A percentile compares a stretch with the other conserved stretches of the same genome.
Evolutionary conservation across 2,329 filamentous ascomycete genomes (phyloP).

Genomic region (Verticillium longisporum): DNA sequence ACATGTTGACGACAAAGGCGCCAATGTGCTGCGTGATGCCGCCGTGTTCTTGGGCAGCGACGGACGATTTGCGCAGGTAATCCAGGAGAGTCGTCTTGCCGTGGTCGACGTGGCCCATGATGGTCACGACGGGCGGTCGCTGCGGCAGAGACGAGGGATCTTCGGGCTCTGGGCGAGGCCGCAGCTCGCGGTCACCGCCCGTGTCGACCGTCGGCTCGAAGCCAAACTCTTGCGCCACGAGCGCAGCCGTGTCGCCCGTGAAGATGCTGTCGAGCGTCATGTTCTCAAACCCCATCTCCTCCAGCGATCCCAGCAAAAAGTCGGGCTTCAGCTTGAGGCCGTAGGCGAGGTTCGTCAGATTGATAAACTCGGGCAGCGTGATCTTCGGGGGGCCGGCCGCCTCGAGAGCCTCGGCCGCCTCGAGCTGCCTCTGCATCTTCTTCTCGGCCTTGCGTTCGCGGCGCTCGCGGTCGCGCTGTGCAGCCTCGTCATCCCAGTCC

Average conservation of each 20-base stretch:
- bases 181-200: conserved; percentile 62
- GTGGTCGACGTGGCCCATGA: conserved; percentile 99
- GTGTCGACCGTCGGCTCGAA: conserved; percentile 75
- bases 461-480: conserved; percentile 27
- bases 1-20: conserved; percentile 87
- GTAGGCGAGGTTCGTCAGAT: conserved; percentile 72
- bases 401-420: conserved; percentile 35
- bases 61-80: conserved; percentile 84
- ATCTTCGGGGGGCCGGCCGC: conserved; percentile 41
- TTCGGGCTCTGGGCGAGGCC: conserved; percentile 59
- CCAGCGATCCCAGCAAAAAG: conserved; percentile 67
- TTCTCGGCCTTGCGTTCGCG: conserved; percentile 35
- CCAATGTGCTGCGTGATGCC: conserved; percentile 99
- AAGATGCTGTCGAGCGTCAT: conserved; percentile 77
- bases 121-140: conserved; percentile 90
- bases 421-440: conserved; percentile 27
- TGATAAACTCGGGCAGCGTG: conserved; percentile 84
- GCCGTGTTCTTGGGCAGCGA: conserved; percentile 86
- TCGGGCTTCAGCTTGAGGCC: conserved; percentile 65
- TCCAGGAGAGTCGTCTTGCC: conserved; percentile 96
- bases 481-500: conserved; percentile 31
- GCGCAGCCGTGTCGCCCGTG: conserved; percentile 80
- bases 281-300: conserved; percentile 84
- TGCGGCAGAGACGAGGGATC: conserved; percentile 62
- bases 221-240: conserved; percentile 89